These are phyloP conservation scores for Mycena vitilis DNA, from an alignment of 768 basidiomycete species.

Conservation along the genomic window DNA sequence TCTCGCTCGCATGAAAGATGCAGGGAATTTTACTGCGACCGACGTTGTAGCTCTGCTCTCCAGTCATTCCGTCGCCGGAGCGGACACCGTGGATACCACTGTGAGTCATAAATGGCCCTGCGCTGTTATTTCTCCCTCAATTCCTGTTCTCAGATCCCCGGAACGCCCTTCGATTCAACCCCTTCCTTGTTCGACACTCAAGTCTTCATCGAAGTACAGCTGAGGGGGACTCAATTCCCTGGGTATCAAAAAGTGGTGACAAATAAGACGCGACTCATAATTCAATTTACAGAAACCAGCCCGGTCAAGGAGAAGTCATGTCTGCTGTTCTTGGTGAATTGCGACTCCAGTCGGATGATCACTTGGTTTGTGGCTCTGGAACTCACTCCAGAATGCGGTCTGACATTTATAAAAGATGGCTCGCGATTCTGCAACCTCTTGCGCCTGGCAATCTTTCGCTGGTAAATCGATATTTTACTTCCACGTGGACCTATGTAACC, in stretches of 20 bases:
- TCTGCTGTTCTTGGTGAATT: conserved; percentile 39
- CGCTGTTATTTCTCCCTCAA: no score
- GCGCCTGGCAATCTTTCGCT: conserved; percentile 43
- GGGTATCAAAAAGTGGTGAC: background rate
- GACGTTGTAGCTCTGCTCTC: conserved; percentile 42
- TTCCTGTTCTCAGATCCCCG: conserved; percentile 27
- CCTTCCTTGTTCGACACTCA: conserved; percentile 38
- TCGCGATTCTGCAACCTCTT: conserved; percentile 39
- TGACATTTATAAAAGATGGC: conserved; percentile 30
- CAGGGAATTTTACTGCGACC: conserved; percentile 36
- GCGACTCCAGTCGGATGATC: conserved; percentile 45
- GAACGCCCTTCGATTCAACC: conserved; percentile 37
- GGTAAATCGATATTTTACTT: no score
- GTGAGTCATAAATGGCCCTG: no score
- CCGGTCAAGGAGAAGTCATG: conserved; percentile 34
- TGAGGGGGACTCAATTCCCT: conserved; percentile 19
- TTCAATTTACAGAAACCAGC: background rate
- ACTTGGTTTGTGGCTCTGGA: conserved; percentile 11
- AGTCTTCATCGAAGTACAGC: conserved; percentile 38
- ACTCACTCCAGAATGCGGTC: background rate
- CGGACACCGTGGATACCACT: conserved; percentile 42
- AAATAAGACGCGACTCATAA: background rate
- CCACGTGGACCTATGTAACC: background rate
- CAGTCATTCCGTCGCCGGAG: conserved; percentile 38
- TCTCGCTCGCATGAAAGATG: conserved; percentile 40